A percentile compares a stretch with the other conserved stretches of the same genome.
Evolutionary conservation across 306 rosid species (phyloP).

Genomic region (Corylus avellana): DNA sequence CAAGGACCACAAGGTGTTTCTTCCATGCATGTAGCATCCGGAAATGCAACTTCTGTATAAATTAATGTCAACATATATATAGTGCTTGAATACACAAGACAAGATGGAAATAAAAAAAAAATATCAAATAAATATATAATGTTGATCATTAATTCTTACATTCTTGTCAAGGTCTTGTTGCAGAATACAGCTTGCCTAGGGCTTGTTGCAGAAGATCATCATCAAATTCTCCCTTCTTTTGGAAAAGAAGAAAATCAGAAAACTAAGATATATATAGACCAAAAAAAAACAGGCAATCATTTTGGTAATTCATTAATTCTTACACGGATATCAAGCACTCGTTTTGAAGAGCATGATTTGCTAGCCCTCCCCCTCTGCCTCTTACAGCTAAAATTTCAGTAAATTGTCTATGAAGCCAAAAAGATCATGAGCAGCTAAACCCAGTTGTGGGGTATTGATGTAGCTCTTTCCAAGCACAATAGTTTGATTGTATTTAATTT

Average conservation of each 20-base stretch:
- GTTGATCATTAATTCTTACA: conserved; percentile 7
- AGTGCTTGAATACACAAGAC: background rate
- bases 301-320: background rate
- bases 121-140: background rate
- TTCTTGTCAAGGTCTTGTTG: background rate
- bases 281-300: no score
- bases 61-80: background rate
- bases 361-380: background rate
- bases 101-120: background rate
- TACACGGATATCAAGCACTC: conserved; percentile 17
- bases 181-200: background rate
- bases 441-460: no score
- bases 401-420: no score
- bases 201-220: background rate
- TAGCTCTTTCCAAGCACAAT: no score
- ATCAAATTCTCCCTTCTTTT: background rate
- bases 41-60: conserved; percentile 30
- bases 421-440: no score
- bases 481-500: no score
- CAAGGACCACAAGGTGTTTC: conserved; percentile 17
- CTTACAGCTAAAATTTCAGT: no score
- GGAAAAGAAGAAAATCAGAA: background rate
- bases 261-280: background rate
- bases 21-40: conserved; percentile 26
- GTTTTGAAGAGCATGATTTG: conserved; percentile 5